Conservation (phyloP, 148 eudicot genomes). For the Fagopyrum homotropicum region DNA sequence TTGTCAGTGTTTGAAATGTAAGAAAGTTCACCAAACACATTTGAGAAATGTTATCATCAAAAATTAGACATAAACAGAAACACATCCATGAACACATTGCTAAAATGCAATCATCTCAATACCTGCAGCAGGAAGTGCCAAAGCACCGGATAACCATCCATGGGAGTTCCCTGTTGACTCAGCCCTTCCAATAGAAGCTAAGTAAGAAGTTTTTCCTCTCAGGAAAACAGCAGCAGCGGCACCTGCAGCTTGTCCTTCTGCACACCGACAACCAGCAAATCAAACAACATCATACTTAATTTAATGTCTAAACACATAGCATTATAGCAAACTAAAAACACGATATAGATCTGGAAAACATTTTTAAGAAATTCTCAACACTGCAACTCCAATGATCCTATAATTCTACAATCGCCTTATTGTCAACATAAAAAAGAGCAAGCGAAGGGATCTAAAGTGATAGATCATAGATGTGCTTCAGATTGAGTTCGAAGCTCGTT, state of each 20-base stretch:
- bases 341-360: background rate
- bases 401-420: background rate
- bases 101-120: background rate
- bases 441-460: background rate
- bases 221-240: slow-evolving; percentile 56
- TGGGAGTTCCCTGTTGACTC: slow-evolving; percentile 39
- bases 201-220: slow-evolving; percentile 49
- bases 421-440: background rate
- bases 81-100: background rate
- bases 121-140: slow-evolving; percentile 97
- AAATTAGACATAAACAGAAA: background rate
- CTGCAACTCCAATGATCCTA: background rate
- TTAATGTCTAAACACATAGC: background rate
- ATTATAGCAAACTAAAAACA: background rate
- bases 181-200: slow-evolving; percentile 49
- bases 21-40: background rate
- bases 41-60: background rate
- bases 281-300: background rate
- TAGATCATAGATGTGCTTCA: background rate
- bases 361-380: background rate
- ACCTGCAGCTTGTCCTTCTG: slow-evolving; percentile 66
- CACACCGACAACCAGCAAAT: slow-evolving; percentile 7
- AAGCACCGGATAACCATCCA: slow-evolving; percentile 58
- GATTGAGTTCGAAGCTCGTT: background rate
- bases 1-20: background rate